Evolutionary conservation across 257 asterid genomes (phyloP).

Genomic region (Solanum pinnatisectum): DNA sequence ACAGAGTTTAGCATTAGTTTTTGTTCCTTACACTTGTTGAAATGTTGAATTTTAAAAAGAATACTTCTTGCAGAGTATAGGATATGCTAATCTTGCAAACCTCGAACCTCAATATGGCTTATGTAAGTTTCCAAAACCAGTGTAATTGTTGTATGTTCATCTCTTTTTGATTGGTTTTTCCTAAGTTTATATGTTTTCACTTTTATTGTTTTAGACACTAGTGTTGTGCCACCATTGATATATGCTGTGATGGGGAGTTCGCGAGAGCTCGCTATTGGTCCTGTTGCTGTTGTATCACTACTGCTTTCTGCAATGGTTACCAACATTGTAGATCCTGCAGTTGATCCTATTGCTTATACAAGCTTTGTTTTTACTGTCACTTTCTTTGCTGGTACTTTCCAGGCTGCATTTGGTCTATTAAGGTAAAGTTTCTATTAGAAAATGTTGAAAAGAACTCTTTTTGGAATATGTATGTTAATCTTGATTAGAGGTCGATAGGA

Average conservation of each 20-base stretch:
- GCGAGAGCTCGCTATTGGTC: constrained; percentile 28
- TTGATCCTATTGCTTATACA: constrained; percentile 20
- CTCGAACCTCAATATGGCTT: constrained; percentile 81
- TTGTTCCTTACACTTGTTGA: not conserved
- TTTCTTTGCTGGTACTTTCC: constrained; percentile 21
- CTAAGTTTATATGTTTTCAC: not conserved
- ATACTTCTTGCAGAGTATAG: constrained; percentile 46
- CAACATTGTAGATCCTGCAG: constrained; percentile 17
- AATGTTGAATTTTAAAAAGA: not conserved
- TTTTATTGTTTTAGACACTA: constrained; percentile 11
- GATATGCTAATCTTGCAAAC: constrained; percentile 72
- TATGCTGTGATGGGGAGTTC: constrained; percentile 34
- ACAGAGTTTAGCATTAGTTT: not conserved
- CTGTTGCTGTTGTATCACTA: constrained; percentile 23
- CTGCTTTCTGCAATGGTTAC: constrained; percentile 13
- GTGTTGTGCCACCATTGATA: constrained; percentile 30
- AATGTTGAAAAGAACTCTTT: not conserved
- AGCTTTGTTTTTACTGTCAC: constrained; percentile 25
- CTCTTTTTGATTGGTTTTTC: not conserved
- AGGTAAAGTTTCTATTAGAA: constrained; percentile 22
- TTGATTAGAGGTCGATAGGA: not conserved
- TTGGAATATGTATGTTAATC: not conserved
- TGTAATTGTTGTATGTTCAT: not conserved
- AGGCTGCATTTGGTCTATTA: constrained; percentile 16
- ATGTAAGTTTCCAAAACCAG: constrained; percentile 26